Evolutionary conservation across 495 filamentous ascomycete genomes (phyloP), one percentile per base, ranked within the genome.

Genomic region (Aspergillus baeticus): DNA sequence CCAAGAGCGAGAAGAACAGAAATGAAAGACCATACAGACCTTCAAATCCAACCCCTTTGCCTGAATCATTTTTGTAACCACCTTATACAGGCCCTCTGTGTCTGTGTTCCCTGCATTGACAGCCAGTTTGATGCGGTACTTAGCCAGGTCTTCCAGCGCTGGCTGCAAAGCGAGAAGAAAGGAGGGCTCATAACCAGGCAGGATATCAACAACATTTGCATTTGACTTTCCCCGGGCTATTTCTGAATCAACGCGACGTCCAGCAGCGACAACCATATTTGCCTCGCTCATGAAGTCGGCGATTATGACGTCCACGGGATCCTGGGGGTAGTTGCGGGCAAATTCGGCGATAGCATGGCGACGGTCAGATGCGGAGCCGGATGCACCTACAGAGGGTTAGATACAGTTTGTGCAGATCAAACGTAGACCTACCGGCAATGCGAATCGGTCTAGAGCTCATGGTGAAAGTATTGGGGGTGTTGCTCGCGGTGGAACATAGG

Each of bases 251-350:
- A 72, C 66, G 42, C 78, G 77, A 15, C 68, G 66, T 37, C 69
- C 74, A n/a, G 76, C 63, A 13, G 45, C 60, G 7, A 70, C 69
- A 17, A 75, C 74, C 79, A 83, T 82, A 53, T 81, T 82, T 34
- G 70, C 75, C 58, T 84, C 81, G 51, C 71, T 77, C 80, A 84
- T 80, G 68, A 78, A 83, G 61, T 84, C 81, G 11, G 79, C 80
- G 18, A 76, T 78, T 21, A 84, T 79, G 13, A 84, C 77, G 66
- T 84, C 80, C 31, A 84, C 69, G 0, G 76, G 79, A 36, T 83
- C 81, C 35, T 60, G 65, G n/a, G 72, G 67, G 46, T 70, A 63
- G 51, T 81, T 75, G 13, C 63, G 66, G 8, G 81, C 81, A 55
- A 84, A 77, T 39, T 75, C 68, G 10, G 71, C 68, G 58, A 84